Base-by-base conservation (phyloP, 331 rosid species). In the Pyracantha coccinea region DNA sequence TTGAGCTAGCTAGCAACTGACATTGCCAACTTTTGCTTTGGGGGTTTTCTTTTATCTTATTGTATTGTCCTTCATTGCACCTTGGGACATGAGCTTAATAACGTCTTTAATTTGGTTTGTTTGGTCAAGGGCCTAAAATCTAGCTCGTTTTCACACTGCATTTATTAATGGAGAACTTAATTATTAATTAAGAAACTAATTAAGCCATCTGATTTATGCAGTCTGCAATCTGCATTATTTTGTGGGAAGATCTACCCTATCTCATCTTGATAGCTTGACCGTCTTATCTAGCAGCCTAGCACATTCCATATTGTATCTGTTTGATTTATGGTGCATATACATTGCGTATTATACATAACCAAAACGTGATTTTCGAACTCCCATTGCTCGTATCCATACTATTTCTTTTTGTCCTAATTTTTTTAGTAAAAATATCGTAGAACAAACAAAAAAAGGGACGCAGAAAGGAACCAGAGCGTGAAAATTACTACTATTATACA, bases 51-150 rank as follows among this genome's bases (percentile, higher is more conserved):
- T 74, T 77, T 68, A 74, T 86, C 86, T 82, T 89, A 77, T 77
- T 88, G 77, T 80, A 25, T 67, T 80, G 89, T 86, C 83, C 89
- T 85, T 79, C 87, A 81, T 81, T 83, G 76, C 81, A 50, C 84
- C 81, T 88, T 47, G 91, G 81, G 80, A 81, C 68, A 77, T 76
- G 92, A 84, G 92, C 89, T 81, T 66, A 44, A 83, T 79, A 85
- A 78, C 82, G 15, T 41, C 15, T 41, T 80, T 87, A 87, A 84
- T 84, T 75, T 74, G 54, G 78, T 77, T 68, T 76, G 74, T 81
- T 84, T 83, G 92, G 96, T 92, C 96, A 87, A 90, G 86, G 84
- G 76, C 86, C 83, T 88, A 84, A 75, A 76, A 83, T 84, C 88
- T 81, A 78, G 81, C 85, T 88, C 86, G 78, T 66, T 75, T 79